Evolutionary conservation across 2,329 filamentous ascomycete genomes (phyloP).

Genomic region (Fusarium caatingaense): DNA sequence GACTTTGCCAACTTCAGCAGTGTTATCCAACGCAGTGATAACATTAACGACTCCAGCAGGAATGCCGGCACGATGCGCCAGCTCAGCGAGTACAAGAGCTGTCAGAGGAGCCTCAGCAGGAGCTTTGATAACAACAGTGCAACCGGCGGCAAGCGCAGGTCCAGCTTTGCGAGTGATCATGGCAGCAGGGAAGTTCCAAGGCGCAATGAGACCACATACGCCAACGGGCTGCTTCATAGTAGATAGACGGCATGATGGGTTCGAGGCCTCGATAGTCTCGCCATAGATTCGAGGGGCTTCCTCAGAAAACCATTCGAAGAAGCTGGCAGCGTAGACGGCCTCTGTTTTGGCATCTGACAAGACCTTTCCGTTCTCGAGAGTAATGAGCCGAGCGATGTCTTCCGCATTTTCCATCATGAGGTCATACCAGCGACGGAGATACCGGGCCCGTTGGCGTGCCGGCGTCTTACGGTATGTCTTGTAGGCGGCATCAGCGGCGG

Average conservation of each 20-base stretch:
- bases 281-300: conserved; percentile 66
- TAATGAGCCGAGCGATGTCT: conserved; percentile 75
- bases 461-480: conserved; percentile 70
- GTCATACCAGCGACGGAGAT: conserved; percentile 74
- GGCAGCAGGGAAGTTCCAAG: conserved; percentile 69
- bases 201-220: conserved; percentile 51
- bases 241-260: conserved; percentile 65
- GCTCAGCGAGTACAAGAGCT: conserved; percentile 83
- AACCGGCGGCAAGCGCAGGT: conserved; percentile 74
- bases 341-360: conserved; percentile 69
- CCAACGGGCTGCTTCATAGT: conserved; percentile 51
- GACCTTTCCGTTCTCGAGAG: conserved; percentile 78
- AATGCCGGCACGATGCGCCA: conserved; percentile 85
- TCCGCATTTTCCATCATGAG: conserved; percentile 74
- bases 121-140: conserved; percentile 85
- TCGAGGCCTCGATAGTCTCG: conserved; percentile 65
- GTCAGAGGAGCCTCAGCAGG: conserved; percentile 92
- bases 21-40: conserved; percentile 81
- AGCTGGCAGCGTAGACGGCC: conserved; percentile 67
- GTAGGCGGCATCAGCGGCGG: conserved; percentile 70
- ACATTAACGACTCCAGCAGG: conserved; percentile 90
- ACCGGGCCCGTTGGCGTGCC: conserved; percentile 67
- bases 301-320: conserved; percentile 74
- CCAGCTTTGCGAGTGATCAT: conserved; percentile 63
- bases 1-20: conserved; percentile 77